These are phyloP conservation scores for Porodaedalea pini DNA, from an alignment of 1,284 basidiomycete genomes.

Conservation along the genomic window DNA sequence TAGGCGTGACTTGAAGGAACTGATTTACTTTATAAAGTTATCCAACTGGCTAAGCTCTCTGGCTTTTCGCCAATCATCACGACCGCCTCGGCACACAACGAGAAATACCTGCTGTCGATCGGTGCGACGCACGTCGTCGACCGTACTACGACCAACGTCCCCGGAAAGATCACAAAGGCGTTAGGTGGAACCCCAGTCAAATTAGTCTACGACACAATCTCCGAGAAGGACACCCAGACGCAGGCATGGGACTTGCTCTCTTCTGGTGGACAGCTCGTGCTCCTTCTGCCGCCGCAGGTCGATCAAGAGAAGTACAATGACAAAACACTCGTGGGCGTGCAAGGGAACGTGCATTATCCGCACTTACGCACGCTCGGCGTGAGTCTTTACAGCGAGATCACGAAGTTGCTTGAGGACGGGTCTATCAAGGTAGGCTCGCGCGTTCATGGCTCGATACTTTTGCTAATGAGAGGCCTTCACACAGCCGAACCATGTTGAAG, in stretches of 20 bases:
- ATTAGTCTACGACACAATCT: constrained; percentile 38
- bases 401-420: constrained; percentile 10
- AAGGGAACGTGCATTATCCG: constrained; percentile 4
- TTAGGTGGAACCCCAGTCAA: constrained; percentile 30
- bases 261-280: constrained; percentile 20
- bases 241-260: constrained; percentile 24
- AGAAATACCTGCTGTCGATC: constrained; percentile 40
- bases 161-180: constrained; percentile 29
- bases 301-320: constrained; percentile 4
- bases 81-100: constrained; percentile 45
- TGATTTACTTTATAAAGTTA: constrained; percentile 8
- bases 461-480: too few species aligned
- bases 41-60: constrained; percentile 48
- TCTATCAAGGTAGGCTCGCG: constrained; percentile 7
- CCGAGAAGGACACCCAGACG: constrained; percentile 16
- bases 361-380: constrained; percentile 2
- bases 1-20: constrained; percentile 27
- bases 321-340: constrained; percentile 7
- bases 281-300: background rate
- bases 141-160: constrained; percentile 32
- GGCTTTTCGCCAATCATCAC: constrained; percentile 54
- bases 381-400: constrained; percentile 14
- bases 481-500: constrained; percentile 40
- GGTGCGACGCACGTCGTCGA: constrained; percentile 55
- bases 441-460: background rate